Evolutionary conservation across 768 basidiomycete genomes (phyloP).

Genomic region (Candolleomyces eurysporus): DNA sequence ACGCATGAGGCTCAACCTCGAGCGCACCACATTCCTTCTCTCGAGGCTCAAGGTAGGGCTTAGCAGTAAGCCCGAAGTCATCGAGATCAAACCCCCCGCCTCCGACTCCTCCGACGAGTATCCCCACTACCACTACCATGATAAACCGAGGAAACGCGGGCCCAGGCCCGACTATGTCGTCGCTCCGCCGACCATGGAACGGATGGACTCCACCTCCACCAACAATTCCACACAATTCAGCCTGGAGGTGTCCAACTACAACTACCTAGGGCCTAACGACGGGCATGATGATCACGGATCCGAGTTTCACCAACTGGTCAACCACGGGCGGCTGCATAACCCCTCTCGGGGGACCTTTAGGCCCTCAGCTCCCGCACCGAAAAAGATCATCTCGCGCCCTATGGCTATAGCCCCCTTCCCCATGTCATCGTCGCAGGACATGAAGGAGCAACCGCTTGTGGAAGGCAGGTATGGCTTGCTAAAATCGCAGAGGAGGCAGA

Average conservation of each 20-base stretch:
- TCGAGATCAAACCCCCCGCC: not conserved
- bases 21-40: slow-evolving; percentile 1
- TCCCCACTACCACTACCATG: not conserved
- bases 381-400: not conserved
- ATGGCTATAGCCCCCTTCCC: too few relatives aligned
- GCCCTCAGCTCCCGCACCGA: not conserved
- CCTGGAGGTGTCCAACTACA: slow-evolving; percentile 2
- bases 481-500: too few relatives aligned
- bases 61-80: not conserved
- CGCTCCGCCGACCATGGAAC: not conserved
- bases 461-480: too few relatives aligned
- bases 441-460: too few relatives aligned
- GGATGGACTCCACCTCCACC: not conserved
- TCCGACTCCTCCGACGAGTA: not conserved
- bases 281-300: not conserved
- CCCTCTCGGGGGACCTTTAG: not conserved
- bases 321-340: slow-evolving; percentile 1
- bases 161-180: not conserved
- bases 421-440: too few relatives aligned
- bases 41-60: not conserved
- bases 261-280: not conserved
- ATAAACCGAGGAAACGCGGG: not conserved
- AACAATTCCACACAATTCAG: not conserved
- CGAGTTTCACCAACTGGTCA: slow-evolving; percentile 2
- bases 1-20: slow-evolving; percentile 1